Evolutionary conservation across 106 monocot genomes (phyloP), one percentile per base, ranked within the genome.

Genomic region (Vanilla planifolia): DNA sequence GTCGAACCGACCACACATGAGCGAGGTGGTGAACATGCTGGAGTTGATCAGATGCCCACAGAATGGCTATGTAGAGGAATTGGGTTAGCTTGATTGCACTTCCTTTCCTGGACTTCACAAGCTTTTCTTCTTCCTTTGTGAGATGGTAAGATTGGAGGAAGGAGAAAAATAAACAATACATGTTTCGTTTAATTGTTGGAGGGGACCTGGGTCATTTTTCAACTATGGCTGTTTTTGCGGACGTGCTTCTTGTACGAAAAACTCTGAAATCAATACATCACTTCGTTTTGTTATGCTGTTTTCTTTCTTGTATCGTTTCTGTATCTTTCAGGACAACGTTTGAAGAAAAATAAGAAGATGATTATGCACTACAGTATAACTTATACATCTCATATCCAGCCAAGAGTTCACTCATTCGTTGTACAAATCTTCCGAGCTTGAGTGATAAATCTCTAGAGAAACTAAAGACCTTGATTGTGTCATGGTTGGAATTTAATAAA

Each of bases 1-100:
- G 5, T 96, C 95, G 1, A 84, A 77, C 59, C 63, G 95, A 30
- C 94, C 90, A 2, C 78, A 79, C 3, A 96, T 96, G 90, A 62
- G 17, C 30, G 95, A 96, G 70, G 90, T 96, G 3, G 86, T 96
- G 34, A 91, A 77, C 68, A 96, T 96, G 40, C 56, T 96, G 71
- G 86, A 96, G 68, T 58, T 96, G 73, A 84, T 90, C 64, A 78
- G 90, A 51, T 83, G 78, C 43, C 80, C 89, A 9, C 78, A 78
- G 61, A 75, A 70, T 11, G 72, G 71, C 61, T 68, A 41, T 53
- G 85, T 64, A 23, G 81, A 79, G 34, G 79, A 81, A n/a, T 55
- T 77, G 72, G 32, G 77, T 46, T 95, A 76, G 47, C 52, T 42
- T 56, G 20, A 48, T 46, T 35, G 39, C 24, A 2, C 43, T 51